These are phyloP conservation scores for Fusarium duplospermum DNA, from an alignment of 2,329 filamentous ascomycete genomes.

Conservation along the genomic window DNA sequence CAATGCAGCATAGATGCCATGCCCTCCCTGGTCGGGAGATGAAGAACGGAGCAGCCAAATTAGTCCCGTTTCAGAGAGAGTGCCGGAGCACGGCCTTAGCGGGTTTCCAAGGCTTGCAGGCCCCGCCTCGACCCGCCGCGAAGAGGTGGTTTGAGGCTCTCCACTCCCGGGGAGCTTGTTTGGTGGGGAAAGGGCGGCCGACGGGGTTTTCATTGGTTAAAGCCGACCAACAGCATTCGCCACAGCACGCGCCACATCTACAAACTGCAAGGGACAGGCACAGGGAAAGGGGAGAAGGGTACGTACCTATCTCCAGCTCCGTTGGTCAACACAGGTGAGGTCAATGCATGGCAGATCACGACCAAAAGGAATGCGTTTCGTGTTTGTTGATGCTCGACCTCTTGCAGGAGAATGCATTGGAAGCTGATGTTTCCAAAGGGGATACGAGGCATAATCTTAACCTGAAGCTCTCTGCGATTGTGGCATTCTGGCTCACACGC, in stretches of 20 bases:
- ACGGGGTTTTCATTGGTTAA: slow-evolving; percentile 15
- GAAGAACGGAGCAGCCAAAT: slow-evolving; percentile 35
- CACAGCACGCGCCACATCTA: slow-evolving; percentile 27
- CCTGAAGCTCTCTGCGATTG: neutral
- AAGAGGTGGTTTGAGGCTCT: slow-evolving; percentile 15
- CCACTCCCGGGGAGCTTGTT: slow-evolving; percentile 42
- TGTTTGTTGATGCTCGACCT: slow-evolving; percentile 28
- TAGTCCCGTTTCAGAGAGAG: slow-evolving; percentile 44
- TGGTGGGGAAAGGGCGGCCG: slow-evolving; percentile 31
- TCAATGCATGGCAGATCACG: slow-evolving; percentile 15
- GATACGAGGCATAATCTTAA: slow-evolving; percentile 22
- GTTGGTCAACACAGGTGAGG: slow-evolving; percentile 2
- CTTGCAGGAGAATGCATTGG: neutral
- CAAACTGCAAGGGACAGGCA: slow-evolving; percentile 3
- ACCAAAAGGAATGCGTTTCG: slow-evolving; percentile 36
- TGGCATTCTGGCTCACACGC: slow-evolving; percentile 3
- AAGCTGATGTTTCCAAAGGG: slow-evolving; percentile 5
- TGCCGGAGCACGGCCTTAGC: slow-evolving; percentile 21
- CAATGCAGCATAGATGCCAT: neutral
- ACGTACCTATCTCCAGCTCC: slow-evolving; percentile 13
- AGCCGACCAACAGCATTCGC: slow-evolving; percentile 8
- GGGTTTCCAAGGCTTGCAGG: slow-evolving; percentile 13
- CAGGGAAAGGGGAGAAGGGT: neutral
- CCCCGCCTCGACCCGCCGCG: slow-evolving; percentile 12
- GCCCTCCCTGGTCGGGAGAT: slow-evolving; percentile 35